Evolutionary conservation across 108 stramenopile genomes (phyloP).

Genomic region (Asterionellopsis glacialis): DNA sequence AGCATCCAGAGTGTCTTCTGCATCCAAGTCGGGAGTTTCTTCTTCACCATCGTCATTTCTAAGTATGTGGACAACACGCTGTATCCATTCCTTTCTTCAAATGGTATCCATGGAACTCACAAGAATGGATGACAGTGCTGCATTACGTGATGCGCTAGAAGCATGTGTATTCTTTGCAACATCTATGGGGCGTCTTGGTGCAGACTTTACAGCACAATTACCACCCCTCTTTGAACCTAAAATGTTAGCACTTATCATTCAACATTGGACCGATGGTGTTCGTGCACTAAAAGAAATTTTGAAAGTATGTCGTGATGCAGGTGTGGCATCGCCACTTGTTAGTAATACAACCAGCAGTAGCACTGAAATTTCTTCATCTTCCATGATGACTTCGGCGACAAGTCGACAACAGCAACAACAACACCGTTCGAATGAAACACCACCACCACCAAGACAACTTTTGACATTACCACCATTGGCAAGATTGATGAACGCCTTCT

Average conservation of each 20-base stretch:
- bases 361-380: conserved; percentile 12
- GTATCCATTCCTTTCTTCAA: conserved; percentile 65
- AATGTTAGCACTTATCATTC: conserved; percentile 42
- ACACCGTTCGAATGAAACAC: conserved; percentile 5
- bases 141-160: conserved; percentile 79
- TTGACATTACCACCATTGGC: conserved; percentile 82
- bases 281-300: conserved; percentile 59
- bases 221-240: conserved; percentile 64
- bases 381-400: conserved; percentile 22
- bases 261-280: conserved; percentile 66
- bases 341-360: conserved; percentile 9
- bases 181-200: conserved; percentile 81
- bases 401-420: conserved; percentile 2
- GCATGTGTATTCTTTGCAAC: conserved; percentile 75
- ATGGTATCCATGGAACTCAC: conserved; percentile 34
- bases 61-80: conserved; percentile 77
- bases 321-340: conserved; percentile 64
- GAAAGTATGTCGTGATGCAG: conserved; percentile 72
- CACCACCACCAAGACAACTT: conserved; percentile 63
- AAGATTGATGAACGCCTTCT: conserved; percentile 71
- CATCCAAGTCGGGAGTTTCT: conserved; percentile 10
- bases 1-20: conserved; percentile 3
- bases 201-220: conserved; percentile 75
- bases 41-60: conserved; percentile 53
- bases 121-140: conserved; percentile 59